phyloP scores from a whole-genome alignment of 768 basidiomycete genomes.

The Tephrocybe sp. region DNA sequence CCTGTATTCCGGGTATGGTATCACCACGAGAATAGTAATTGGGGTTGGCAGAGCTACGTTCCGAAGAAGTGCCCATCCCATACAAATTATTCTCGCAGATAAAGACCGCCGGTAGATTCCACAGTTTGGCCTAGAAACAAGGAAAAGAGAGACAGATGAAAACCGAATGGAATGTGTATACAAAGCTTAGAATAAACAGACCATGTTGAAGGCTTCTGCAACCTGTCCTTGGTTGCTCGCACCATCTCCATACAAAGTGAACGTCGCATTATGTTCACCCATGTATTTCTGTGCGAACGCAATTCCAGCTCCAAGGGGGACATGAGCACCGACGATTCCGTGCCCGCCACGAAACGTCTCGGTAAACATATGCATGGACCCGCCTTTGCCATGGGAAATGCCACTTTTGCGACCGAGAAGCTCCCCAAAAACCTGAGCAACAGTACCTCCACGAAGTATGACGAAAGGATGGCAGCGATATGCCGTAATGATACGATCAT shows the following conservation, averaged over 20 bases:
- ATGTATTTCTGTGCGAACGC: slow-evolving; percentile 92
- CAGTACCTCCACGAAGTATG: slow-evolving; percentile 87
- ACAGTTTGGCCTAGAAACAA: slow-evolving; percentile 76
- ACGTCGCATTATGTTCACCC: slow-evolving; percentile 72
- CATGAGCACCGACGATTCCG: slow-evolving; percentile 98
- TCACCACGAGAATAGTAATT: slow-evolving; percentile 96
- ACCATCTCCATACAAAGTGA: slow-evolving; percentile 95
- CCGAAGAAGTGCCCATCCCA: slow-evolving; percentile 97
- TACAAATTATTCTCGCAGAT: slow-evolving; percentile 99
- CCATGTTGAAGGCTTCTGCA: slow-evolving; percentile 99
- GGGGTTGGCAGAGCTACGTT: slow-evolving; percentile 90
- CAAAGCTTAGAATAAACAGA: slow-evolving; percentile 29
- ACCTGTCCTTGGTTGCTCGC: slow-evolving; percentile 99
- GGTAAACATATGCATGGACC: slow-evolving; percentile 99
- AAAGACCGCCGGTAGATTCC: slow-evolving; percentile 94
- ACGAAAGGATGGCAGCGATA: slow-evolving; percentile 99
- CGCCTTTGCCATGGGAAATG: slow-evolving; percentile 97
- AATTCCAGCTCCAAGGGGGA: slow-evolving; percentile 91
- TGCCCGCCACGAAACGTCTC: slow-evolving; percentile 96
- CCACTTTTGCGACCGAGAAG: slow-evolving; percentile 86
- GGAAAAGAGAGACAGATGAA: neutral
- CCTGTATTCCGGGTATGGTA: slow-evolving; percentile 94
- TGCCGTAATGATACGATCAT: slow-evolving; percentile 92
- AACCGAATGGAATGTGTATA: too few species aligned
- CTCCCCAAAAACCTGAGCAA: slow-evolving; percentile 89